Base-by-base conservation (phyloP, 2,329 filamentous ascomycete species). In the Fusarium sp. region DNA sequence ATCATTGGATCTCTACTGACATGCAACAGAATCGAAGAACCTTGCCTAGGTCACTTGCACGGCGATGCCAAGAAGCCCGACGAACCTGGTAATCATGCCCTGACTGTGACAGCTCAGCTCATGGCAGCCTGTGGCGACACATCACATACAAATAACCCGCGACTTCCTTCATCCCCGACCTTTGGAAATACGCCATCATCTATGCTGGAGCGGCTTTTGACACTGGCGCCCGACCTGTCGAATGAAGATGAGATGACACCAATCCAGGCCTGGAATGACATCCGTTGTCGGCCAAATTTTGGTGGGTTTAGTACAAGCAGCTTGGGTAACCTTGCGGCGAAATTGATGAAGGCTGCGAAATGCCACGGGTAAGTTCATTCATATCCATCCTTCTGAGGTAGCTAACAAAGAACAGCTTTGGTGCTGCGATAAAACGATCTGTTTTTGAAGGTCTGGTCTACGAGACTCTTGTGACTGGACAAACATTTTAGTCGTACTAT, bases 201-300 rank as follows among this genome's bases (percentile, higher is more conserved):
- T 2, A 61, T 72, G 41, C 18, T 72, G 5, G 57, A 72, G 4
- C 53, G 70, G 1, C 20, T 72, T 1, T 54, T 70, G 20, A 61
- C 41, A 18, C 44, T 72, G 5, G 65, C 70, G 5, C 70, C 70
- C 1, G 45, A 62, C 13, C 4, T 72, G 2, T 62, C 65, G 4
- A 38, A 33, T 20, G 69, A 72, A 5, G 70, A 61, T 10, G 59
- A 72, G 20, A 35, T 72, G 24, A 72, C 70, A 1, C 69, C 70
- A 0, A 44, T 72, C 2, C 69, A 72, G 22, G 70, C 70, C 0
- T 72, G 70, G 70, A 72, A 60, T 9, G 35, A 30, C 2, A 60
- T 72, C 30, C 56, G 57, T 4, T n/a, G 35, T n/a, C 57, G 70
- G 7, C 65, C 60, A 20, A 59, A 70, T 5, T 72, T 72, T 47